Conservation (phyloP, 2,329 filamentous ascomycete species). For the Trichophaea hybrida region DNA sequence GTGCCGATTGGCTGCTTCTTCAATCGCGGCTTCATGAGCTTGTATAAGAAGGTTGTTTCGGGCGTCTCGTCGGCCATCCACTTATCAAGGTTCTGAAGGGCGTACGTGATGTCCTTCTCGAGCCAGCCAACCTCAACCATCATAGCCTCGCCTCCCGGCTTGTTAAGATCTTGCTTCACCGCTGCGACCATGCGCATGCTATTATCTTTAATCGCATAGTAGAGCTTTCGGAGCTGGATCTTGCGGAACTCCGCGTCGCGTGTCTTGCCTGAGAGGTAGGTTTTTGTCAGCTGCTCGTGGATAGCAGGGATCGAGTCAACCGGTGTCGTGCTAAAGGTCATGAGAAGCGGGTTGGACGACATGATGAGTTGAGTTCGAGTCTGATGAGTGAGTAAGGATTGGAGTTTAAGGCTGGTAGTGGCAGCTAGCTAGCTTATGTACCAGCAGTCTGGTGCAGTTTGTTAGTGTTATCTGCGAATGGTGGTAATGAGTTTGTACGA, state of each 20-base stretch:
- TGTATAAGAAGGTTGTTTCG: slow-evolving; percentile 49
- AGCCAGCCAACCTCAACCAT: slow-evolving; percentile 64
- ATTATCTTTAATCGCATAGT: slow-evolving; percentile 81
- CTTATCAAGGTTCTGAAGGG: slow-evolving; percentile 60
- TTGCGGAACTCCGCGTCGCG: slow-evolving; percentile 69
- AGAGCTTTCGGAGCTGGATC: slow-evolving; percentile 79
- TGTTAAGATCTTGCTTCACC: slow-evolving; percentile 61
- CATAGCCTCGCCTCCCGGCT: slow-evolving; percentile 59
- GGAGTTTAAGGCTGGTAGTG: not conserved
- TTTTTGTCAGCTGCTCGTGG: slow-evolving; percentile 46
- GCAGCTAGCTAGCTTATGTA: not conserved
- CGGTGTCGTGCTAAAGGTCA: slow-evolving; percentile 36
- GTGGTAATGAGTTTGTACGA: no score
- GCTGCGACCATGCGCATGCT: slow-evolving; percentile 58
- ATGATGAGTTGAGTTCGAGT: not conserved
- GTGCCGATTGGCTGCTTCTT: slow-evolving; percentile 77
- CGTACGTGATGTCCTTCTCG: slow-evolving; percentile 66
- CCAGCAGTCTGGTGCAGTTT: not conserved
- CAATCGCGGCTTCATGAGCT: slow-evolving; percentile 57
- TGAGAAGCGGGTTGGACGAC: not conserved
- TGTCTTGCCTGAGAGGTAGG: slow-evolving; percentile 69
- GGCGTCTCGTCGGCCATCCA: slow-evolving; percentile 68
- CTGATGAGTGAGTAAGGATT: not conserved
- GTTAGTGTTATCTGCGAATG: no score
- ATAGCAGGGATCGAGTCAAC: slow-evolving; percentile 50